Conservation (phyloP, 768 basidiomycete species). For the Rhizopogon vesiculosus region DNA sequence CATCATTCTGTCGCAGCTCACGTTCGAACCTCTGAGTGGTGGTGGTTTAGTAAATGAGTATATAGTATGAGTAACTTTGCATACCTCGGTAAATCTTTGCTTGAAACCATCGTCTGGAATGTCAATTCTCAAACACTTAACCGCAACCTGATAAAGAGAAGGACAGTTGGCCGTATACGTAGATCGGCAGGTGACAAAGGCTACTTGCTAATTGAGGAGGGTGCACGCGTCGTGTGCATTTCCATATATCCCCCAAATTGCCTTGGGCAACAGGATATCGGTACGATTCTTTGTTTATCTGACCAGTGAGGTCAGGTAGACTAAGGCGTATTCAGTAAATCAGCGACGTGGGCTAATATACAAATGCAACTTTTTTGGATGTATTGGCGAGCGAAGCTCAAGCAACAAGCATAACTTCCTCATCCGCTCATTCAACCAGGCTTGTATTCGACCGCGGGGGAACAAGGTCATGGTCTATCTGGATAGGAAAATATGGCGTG, state of each 20-base stretch:
- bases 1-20: conserved; percentile 17
- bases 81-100: not conserved
- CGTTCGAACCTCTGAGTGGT: conserved; percentile 10
- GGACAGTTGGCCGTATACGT: too few relatives aligned
- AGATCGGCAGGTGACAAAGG: not conserved
- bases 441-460: too few relatives aligned
- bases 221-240: not conserved
- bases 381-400: too few relatives aligned
- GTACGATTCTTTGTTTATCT: conserved; percentile 7
- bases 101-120: not conserved
- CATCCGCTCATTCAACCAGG: too few relatives aligned
- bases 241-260: not conserved
- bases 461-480: too few relatives aligned
- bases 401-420: too few relatives aligned
- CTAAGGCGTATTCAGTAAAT: too few relatives aligned
- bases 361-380: too few relatives aligned
- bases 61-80: not conserved
- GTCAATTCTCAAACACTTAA: not conserved
- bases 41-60: not conserved
- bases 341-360: too few relatives aligned
- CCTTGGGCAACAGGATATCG: conserved; percentile 18
- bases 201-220: not conserved
- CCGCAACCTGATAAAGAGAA: conserved; percentile 4
- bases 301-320: conserved; percentile 10
- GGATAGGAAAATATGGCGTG: too few relatives aligned